Conservation (phyloP, 176 grass and related monocot genomes). For the barley (Hordeum vulgare) region MorexV3_pseudomolecules_assembly NC_058518.1:11836449-11836948, state of each 20-base stretch:
- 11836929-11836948: not conserved
- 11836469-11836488: not conserved
- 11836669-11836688: conserved; percentile 92
- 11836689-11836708: conserved; percentile 64
- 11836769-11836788: conserved; percentile 36
- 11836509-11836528: conserved; percentile 49
- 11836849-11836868: not conserved
- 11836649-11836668: conserved; percentile 94
- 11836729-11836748: conserved; percentile 56
- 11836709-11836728: conserved; percentile 77
- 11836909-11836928: not conserved
- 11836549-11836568: conserved; percentile 36
- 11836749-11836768: conserved; percentile 64
- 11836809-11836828: conserved; percentile 44
- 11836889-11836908: not conserved
- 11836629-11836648: conserved; percentile 79
- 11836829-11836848: not conserved
- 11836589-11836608: conserved; percentile 91
- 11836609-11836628: conserved; percentile 71
- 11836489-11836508: not conserved
- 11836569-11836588: conserved; percentile 65
- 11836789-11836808: too few relatives aligned
- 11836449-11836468: not conserved
- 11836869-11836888: not conserved
- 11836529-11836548: conserved; percentile 22